Evolutionary conservation across 768 basidiomycete genomes (phyloP), one percentile per base, ranked within the genome.

Genomic region (Tephrocybe rancida): DNA sequence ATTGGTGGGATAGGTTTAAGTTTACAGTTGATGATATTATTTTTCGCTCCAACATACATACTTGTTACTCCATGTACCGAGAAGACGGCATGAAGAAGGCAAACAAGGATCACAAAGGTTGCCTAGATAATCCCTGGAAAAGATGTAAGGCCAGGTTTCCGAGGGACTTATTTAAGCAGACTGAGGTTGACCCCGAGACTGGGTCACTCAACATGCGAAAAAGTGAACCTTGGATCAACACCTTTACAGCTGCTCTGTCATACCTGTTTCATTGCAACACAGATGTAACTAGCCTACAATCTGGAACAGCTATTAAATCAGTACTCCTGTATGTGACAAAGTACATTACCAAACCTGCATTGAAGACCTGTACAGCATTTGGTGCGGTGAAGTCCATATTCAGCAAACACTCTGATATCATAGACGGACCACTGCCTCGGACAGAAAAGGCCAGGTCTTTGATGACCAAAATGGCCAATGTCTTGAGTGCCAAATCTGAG

Each of bases 361-460:
- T 80, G 10, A 79, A 76, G 41, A 74, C 71, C 0, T 65, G 74
- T 59, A 61, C 60, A 13, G 64, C 75, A 32, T 78, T 78, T 61
- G 63, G 73, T 0, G 53, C 67, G 9, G 57, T 71, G 0, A 51
- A 53, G 13, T 47, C 60, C 3, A 52, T 71, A 1, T 64, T 70
- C 39, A 54, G 62, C 0, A 57, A 53, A 21, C 44, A 53, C 35
- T 19, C 30, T 7, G 39, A 5, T 16, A 42, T 66, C 1, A 13
- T 69, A 0, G 56, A 54, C 18, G 61, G 61, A 0, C 42, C 51
- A 14, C 21, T 41, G 3, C 26, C 53, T 2, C 39, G 16, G 2
- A 16, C 53, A 18, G 65, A 64, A 27, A 63, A 62, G 1, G 69
- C 72, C 0, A 39, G 71, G 2, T 52, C 53, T 9, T 34, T 76